Conservation (phyloP, 2,329 filamentous ascomycete species). For the Fusarium sp. region DNA sequence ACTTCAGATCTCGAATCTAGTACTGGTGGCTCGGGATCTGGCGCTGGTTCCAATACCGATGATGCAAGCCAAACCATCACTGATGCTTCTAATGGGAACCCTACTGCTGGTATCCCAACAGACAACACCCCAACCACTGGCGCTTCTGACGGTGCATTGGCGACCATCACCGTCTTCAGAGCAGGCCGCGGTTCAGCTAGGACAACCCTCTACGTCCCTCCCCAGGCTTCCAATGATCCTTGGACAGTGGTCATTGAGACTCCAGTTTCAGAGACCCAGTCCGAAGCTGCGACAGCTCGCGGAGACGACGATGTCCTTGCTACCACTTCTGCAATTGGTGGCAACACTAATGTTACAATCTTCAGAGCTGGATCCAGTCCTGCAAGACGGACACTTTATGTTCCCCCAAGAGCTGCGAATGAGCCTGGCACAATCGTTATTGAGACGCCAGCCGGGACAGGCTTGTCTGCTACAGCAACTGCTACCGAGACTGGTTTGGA, state of each 20-base stretch:
- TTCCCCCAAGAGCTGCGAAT: neutral
- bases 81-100: neutral
- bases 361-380: constrained; percentile 8
- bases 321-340: constrained; percentile 5
- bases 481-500: neutral
- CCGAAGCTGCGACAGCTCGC: constrained; percentile 7
- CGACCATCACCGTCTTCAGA: constrained; percentile 31
- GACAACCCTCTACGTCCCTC: constrained; percentile 18
- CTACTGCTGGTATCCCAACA: neutral
- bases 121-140: neutral
- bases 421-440: constrained; percentile 22
- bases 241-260: constrained; percentile 25
- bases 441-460: neutral
- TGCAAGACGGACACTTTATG: constrained; percentile 1
- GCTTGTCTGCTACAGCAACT: neutral
- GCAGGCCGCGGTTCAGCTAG: neutral
- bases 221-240: neutral
- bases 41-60: neutral
- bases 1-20: neutral
- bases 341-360: constrained; percentile 9
- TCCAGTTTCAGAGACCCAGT: constrained; percentile 7
- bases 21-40: neutral
- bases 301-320: neutral
- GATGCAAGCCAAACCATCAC: neutral
- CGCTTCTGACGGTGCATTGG: neutral